Percentiles rank a stretch among this genome's conserved stretches.
phyloP scores from a whole-genome alignment of 352 stramenopile genomes.

The Plasmopara viticola region DNA sequence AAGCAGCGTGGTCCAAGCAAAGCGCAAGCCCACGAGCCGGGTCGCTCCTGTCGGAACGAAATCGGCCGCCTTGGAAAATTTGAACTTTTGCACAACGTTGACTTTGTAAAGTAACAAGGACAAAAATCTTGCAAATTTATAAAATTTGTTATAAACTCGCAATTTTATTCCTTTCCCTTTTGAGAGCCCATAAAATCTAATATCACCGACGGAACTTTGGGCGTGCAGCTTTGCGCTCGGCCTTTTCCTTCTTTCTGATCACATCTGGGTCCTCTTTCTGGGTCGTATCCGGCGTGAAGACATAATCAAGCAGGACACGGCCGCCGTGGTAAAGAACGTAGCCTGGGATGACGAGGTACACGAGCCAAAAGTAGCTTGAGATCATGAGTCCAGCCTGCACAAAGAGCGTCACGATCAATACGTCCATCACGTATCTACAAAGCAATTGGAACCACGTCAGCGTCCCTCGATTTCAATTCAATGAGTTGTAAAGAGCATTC shows the following conservation, averaged over 20 bases:
- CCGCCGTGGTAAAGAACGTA: conserved; percentile 79
- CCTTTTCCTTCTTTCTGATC: conserved; percentile 74
- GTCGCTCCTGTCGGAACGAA: conserved; percentile 4
- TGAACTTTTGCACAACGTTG: conserved; percentile 1
- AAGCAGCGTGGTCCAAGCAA: conserved; percentile 1
- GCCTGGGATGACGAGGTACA: conserved; percentile 75
- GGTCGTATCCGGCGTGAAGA: conserved; percentile 57
- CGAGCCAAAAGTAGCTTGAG: conserved; percentile 85
- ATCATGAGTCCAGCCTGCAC: conserved; percentile 69
- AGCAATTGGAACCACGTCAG: neutral
- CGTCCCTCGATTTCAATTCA: conserved; percentile 4
- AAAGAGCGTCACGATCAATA: conserved; percentile 76
- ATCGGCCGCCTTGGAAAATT: conserved; percentile 31
- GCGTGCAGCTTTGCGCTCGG: conserved; percentile 49
- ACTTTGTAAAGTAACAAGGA: too few relatives aligned
- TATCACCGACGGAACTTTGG: conserved; percentile 53
- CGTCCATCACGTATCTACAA: conserved; percentile 74
- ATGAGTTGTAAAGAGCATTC: neutral
- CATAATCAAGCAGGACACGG: conserved; percentile 72
- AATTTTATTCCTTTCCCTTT: conserved; percentile 11
- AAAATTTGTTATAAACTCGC: conserved; percentile 9
- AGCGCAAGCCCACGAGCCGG: conserved; percentile 3
- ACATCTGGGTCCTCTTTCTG: conserved; percentile 52
- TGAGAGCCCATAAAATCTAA: conserved; percentile 1
- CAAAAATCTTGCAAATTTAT: too few relatives aligned